Evolutionary conservation across 1,139 yeast species (phyloP), one percentile per base, ranked within the genome.

Genomic region (Yamadazyma dendronema): DNA sequence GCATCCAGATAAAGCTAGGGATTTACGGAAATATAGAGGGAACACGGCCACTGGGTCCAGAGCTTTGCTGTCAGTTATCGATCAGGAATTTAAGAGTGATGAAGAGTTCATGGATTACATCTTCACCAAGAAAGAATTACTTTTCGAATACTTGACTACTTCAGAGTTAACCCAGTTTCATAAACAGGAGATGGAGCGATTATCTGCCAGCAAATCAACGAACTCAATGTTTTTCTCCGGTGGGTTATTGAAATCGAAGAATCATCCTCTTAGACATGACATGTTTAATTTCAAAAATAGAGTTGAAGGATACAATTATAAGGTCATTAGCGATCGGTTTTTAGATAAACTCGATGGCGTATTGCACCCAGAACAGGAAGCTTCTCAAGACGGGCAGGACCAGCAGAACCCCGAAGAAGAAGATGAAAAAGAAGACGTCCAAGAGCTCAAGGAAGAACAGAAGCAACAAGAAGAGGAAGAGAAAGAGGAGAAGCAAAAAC

Each of bases 101-200:
- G 54, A 58, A 4, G 65, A 68, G 36, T 65, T 57, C 43, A 36
- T 59, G 14, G 50, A 56, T 15, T 54, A 59, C 28, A 45, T 67
- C 17, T 42, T 46, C 19, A 44, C 44, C 3, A 43, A 59, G 27
- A 45, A 49, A 17, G 50, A 51, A 3, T 16, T 54, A 2, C 44
- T 67, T 16, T 36, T 54, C n/a, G 69, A 67, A 43, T 69, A 61
- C 45, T 36, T 63, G 27, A 35, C 54, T 12, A 54, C 65, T 1
- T 46, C 56, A 23, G 54, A 61, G n/a, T 28, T 54, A 4, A 67
- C 74, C 2, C 47, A 41, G 4, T 48, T 59, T 21, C 76, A 69
- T 43, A 58, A 52, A 30, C 28, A 43, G 9, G 74, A 70, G 41
- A 53, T 63, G 43, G 36, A 40, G 16, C 33, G 42, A 13, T 35